Evolutionary conservation across 306 rosid species (phyloP).

Genomic region (Acacia crassicarpa): DNA sequence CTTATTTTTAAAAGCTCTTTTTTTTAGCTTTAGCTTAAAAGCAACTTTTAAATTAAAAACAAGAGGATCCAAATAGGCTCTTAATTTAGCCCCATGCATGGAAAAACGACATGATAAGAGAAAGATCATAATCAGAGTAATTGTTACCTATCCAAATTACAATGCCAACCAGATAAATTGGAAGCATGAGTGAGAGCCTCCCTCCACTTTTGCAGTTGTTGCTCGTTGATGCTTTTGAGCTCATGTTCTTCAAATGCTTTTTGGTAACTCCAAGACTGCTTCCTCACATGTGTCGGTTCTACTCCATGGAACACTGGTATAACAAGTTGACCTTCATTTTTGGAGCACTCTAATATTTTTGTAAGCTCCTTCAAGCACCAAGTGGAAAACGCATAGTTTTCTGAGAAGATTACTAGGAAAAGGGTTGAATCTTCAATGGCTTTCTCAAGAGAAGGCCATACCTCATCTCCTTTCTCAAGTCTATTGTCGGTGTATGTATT

Average conservation of each 20-base stretch:
- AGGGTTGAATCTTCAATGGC: background rate
- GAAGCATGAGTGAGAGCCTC: background rate
- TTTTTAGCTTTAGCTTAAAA: too few relatives aligned
- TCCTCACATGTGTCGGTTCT: background rate
- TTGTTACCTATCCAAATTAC: background rate
- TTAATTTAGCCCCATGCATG: background rate
- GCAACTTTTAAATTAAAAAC: too few relatives aligned
- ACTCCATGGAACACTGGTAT: background rate
- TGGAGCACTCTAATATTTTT: too few relatives aligned
- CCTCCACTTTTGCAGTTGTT: background rate
- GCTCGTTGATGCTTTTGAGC: background rate
- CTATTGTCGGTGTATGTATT: too few relatives aligned
- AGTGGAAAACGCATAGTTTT: background rate
- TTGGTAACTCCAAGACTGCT: background rate
- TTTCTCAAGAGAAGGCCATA: background rate
- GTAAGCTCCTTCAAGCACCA: background rate
- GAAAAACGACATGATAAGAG: too few relatives aligned
- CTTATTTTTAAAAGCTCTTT: too few relatives aligned
- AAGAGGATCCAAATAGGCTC: too few relatives aligned
- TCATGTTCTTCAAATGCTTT: background rate
- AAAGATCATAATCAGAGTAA: too few relatives aligned
- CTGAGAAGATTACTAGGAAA: background rate
- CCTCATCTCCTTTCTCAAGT: too few relatives aligned
- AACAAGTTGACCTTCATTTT: background rate
- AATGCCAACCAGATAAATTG: background rate